Percentiles rank a stretch among this genome's conserved stretches.
Evolutionary conservation across 345 rosid genomes (phyloP).

Genomic region (Acer negundo): DNA sequence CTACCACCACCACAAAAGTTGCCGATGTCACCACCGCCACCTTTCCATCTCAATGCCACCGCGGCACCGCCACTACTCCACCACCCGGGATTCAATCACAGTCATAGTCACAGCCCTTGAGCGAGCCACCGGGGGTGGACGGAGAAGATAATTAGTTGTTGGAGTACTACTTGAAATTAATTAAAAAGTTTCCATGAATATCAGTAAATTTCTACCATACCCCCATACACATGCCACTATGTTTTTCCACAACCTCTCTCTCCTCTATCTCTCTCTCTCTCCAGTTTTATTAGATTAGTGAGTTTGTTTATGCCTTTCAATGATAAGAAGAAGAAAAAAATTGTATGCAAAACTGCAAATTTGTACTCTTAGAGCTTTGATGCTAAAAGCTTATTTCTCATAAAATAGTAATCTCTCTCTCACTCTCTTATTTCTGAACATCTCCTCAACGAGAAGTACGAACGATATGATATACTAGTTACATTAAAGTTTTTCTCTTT

Average conservation of each 20-base stretch:
- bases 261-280: not conserved
- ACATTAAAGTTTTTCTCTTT: no score
- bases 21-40: slow-evolving; percentile 23
- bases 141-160: slow-evolving; percentile 3
- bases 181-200: not conserved
- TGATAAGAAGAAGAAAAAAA: not conserved
- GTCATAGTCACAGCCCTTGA: slow-evolving; percentile 46
- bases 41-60: slow-evolving; percentile 41
- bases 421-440: not conserved
- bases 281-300: slow-evolving; percentile 20
- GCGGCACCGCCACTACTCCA: slow-evolving; percentile 40
- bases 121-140: not conserved
- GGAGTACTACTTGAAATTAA: not conserved
- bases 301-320: slow-evolving; percentile 24
- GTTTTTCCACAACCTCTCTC: not conserved
- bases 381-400: not conserved
- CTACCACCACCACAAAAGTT: slow-evolving; percentile 36
- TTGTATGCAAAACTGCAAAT: slow-evolving; percentile 19
- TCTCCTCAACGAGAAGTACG: no score
- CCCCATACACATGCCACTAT: not conserved
- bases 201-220: not conserved
- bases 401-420: not conserved
- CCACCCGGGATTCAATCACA: slow-evolving; percentile 45
- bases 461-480: no score
- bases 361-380: slow-evolving; percentile 12